These are phyloP conservation scores for Raddia guianensis DNA, from an alignment of 176 grass and related monocot species.

Conservation along the genomic window DNA sequence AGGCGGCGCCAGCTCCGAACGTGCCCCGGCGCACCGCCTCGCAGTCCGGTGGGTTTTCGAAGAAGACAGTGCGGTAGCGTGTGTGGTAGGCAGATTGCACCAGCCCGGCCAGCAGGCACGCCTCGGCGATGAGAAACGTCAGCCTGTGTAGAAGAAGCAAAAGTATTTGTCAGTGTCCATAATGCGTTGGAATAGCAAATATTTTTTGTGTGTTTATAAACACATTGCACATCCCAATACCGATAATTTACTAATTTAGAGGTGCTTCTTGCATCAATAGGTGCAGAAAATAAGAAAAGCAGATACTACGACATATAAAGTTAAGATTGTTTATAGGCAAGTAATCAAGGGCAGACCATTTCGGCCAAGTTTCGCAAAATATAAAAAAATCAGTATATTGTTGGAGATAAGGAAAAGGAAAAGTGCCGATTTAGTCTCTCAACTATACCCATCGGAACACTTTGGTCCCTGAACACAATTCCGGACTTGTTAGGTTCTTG, in stretches of 20 bases:
- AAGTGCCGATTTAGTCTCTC: no score
- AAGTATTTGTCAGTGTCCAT: background rate
- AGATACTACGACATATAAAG: background rate
- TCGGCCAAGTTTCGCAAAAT: background rate
- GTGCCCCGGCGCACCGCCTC: conserved; percentile 63
- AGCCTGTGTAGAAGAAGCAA: conserved; percentile 49
- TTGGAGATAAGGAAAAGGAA: background rate
- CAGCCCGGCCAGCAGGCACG: conserved; percentile 73
- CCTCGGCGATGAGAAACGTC: conserved; percentile 75
- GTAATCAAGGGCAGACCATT: background rate
- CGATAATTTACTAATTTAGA: background rate
- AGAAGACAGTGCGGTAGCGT: conserved; percentile 53
- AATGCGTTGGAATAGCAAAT: no score
- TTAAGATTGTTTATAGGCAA: background rate
- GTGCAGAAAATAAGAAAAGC: background rate
- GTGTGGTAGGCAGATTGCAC: conserved; percentile 87
- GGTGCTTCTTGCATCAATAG: background rate
- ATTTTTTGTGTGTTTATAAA: background rate
- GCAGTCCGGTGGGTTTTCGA: conserved; percentile 64
- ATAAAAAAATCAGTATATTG: background rate
- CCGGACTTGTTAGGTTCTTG: no score
- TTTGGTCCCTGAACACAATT: no score
- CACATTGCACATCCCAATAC: background rate
- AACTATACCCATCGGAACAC: no score
- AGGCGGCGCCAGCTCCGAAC: conserved; percentile 76